A percentile compares a stretch with the other conserved stretches of the same genome.
Conservation (phyloP, 495 filamentous ascomycete species). For the Glutinoglossum americanum region DNA sequence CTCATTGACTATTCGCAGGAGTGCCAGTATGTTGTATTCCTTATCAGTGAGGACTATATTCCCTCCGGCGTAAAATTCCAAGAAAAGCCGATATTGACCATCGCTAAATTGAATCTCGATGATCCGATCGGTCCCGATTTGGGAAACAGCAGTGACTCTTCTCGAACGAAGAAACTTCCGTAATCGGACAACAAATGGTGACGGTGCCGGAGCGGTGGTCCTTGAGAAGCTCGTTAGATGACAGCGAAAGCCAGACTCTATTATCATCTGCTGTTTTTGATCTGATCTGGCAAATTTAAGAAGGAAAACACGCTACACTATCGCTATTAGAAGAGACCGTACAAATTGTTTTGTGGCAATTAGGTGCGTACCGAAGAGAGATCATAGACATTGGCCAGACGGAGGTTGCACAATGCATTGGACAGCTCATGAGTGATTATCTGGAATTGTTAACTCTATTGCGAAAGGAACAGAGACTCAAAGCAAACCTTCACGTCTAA, state of each 20-base stretch:
- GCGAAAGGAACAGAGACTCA: background rate
- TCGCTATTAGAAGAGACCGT: background rate
- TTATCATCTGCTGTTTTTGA: conserved; percentile 62
- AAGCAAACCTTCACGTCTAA: conserved; percentile 57
- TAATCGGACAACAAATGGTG: conserved; percentile 58
- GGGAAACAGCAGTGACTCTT: conserved; percentile 54
- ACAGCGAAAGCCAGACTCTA: conserved; percentile 91
- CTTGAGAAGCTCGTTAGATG: conserved; percentile 81
- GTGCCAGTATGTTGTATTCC: conserved; percentile 51
- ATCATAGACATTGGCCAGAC: conserved; percentile 87
- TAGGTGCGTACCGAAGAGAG: conserved; percentile 41
- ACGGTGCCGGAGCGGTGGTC: conserved; percentile 61
- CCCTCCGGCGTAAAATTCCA: conserved; percentile 93
- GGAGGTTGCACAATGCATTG: conserved; percentile 45
- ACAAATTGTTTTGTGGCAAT: background rate
- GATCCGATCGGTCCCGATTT: conserved; percentile 84
- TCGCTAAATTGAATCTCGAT: conserved; percentile 86
- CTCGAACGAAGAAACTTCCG: conserved; percentile 77
- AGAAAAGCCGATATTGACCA: conserved; percentile 63
- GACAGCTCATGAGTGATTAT: conserved; percentile 87
- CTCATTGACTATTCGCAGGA: conserved; percentile 45
- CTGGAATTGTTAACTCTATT: conserved; percentile 23
- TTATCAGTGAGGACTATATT: conserved; percentile 82
- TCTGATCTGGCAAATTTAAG: conserved; percentile 80
- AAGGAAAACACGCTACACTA: conserved; percentile 32